Base-by-base conservation (phyloP, 306 rosid species). In the Fragaria ananassa region DNA sequence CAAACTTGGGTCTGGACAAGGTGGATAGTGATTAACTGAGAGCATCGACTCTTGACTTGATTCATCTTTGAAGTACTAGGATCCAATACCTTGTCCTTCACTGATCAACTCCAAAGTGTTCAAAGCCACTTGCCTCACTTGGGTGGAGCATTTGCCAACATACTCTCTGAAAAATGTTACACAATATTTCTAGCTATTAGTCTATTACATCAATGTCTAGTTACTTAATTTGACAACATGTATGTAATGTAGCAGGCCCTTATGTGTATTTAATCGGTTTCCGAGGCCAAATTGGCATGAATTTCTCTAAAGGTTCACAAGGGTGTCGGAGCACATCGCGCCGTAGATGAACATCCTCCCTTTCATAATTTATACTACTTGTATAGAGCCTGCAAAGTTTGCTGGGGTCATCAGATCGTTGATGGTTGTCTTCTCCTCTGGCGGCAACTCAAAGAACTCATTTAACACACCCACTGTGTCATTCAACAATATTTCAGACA, bases 1-100 rank as follows among this genome's bases (percentile, higher is more conserved):
- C 46, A 70, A 50, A 62, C 80, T 79, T 71, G 86, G 83, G 68
- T 83, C 81, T n/a, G 80, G 68, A 63, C 83, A 75, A 11, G 78
- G 71, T 23, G 78, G 83, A 63, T 83, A 75, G 44, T 83, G 18
- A n/a, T 79, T 70, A 3, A 19, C 47, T 15, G 45, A 35, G 41
- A 37, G 41, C 41, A 37, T 37, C 41, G 60, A 70, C 41, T 51
- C 54, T 61, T 61, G 29, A 39, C 50, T 19, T 9, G 70, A 58
- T 35, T 83, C 57, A 31, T n/a, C 72, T 11, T 2, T 61, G 67
- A 61, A 47, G 63, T 71, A 75, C 25, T 42, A 67, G 2, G 25
- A 4, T 78, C 53, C 71, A 5, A 64, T 54, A 13, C 72, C 78
- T 45, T 79, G 74, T 70, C 78, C 81, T 56, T 79, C 71, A 46